phyloP scores from a whole-genome alignment of 768 basidiomycete genomes.

The Serendipita indica region DNA sequence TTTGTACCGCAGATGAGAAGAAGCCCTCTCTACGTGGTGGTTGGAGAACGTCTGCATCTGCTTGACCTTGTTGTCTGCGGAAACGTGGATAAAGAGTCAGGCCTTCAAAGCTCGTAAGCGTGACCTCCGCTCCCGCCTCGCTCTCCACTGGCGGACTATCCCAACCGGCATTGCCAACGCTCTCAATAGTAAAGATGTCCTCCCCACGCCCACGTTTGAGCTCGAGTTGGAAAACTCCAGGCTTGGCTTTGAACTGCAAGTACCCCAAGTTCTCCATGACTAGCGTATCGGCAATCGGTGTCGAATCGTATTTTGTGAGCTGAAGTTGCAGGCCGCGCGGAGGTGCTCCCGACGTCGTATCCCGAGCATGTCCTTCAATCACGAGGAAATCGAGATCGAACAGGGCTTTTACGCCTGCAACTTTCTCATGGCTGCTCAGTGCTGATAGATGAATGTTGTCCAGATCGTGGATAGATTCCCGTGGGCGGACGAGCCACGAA shows the following conservation, averaged over 20 bases:
- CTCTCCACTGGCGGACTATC: conserved; percentile 49
- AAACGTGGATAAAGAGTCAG: conserved; percentile 77
- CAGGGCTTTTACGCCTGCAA: conserved; percentile 47
- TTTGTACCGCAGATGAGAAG: conserved; percentile 18
- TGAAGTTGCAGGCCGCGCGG: conserved; percentile 89
- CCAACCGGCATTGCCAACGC: conserved; percentile 83
- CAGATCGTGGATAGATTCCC: conserved; percentile 76
- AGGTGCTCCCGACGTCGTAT: conserved; percentile 43
- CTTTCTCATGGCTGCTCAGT: conserved; percentile 40
- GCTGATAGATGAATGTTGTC: conserved; percentile 83
- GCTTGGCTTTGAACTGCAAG: conserved; percentile 85
- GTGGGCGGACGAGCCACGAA: conserved; percentile 88
- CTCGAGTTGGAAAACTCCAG: conserved; percentile 71
- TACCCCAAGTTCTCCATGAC: conserved; percentile 94
- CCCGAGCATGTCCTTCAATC: conserved; percentile 88
- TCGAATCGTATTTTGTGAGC: conserved; percentile 34
- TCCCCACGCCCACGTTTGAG: conserved; percentile 71
- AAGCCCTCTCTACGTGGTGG: conserved; percentile 24
- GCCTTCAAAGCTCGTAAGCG: conserved; percentile 81
- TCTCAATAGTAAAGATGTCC: conserved; percentile 69
- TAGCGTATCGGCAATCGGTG: conserved; percentile 65
- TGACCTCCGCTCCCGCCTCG: conserved; percentile 56
- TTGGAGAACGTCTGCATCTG: conserved; percentile 60
- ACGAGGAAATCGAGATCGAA: conserved; percentile 86
- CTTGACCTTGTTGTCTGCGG: conserved; percentile 56